Conservation (phyloP, 352 stramenopile species). For the Saprolegnia parasitica region DNA sequence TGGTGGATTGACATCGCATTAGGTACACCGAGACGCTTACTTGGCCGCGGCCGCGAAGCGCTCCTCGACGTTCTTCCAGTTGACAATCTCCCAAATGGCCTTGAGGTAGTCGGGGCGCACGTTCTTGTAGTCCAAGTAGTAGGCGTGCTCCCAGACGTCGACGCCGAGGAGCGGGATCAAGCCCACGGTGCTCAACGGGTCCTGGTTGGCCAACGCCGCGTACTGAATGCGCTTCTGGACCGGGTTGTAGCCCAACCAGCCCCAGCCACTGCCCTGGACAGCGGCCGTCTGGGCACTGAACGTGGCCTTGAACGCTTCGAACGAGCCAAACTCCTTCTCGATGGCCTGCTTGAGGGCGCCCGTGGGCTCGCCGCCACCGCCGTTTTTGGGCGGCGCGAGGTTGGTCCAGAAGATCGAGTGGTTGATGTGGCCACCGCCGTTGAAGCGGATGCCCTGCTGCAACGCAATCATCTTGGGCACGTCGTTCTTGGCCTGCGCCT, state of each 20-base stretch:
- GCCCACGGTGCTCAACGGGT: conserved; percentile 93
- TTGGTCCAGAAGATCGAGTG: conserved; percentile 99
- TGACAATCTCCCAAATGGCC: conserved; percentile 91
- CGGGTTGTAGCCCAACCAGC: conserved; percentile 94
- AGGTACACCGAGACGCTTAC: conserved; percentile 29
- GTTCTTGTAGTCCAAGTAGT: conserved; percentile 97
- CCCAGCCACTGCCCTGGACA: conserved; percentile 97
- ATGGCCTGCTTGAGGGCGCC: conserved; percentile 88
- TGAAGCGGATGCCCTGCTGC: conserved; percentile 94
- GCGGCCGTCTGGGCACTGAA: conserved; percentile 86
- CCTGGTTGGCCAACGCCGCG: conserved; percentile 92
- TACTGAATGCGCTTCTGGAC: conserved; percentile 83
- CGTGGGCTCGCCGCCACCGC: conserved; percentile 73
- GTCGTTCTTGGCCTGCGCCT: conserved; percentile 82
- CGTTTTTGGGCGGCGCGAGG: conserved; percentile 69
- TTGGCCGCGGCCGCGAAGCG: conserved; percentile 68
- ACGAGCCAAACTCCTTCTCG: conserved; percentile 86
- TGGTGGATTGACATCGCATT: too few species aligned
- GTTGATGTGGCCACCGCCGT: conserved; percentile 97
- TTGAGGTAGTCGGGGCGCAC: conserved; percentile 93
- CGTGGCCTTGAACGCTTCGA: conserved; percentile 89
- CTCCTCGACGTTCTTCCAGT: conserved; percentile 92
- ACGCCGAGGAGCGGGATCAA: conserved; percentile 96
- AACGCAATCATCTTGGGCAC: conserved; percentile 89
- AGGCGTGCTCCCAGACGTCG: conserved; percentile 97